Base-by-base conservation (phyloP, 2,329 filamentous ascomycete species). In the Arthroderma sp. region DNA sequence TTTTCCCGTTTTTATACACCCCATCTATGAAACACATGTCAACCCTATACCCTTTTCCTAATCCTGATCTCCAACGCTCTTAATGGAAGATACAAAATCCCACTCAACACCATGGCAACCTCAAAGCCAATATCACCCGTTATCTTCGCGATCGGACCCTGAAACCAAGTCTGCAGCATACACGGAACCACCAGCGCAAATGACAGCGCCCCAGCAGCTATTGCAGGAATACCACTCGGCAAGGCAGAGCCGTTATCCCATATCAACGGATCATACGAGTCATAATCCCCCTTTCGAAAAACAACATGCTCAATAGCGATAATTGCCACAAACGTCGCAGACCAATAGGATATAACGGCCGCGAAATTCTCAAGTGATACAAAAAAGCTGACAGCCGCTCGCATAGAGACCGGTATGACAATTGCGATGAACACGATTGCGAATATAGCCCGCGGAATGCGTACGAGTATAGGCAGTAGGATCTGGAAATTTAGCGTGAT, bases 101-200 rank as follows among this genome's bases (percentile, higher is more conserved):
- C 57, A 56, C 61, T 59, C 37, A 60, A 13, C 13, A 23, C 61
- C 53, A 62, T 51, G 7, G 61, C 61, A 47, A 81, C 74, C 71
- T 83, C 80, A 52, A 75, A 80, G 17, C 81, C 80, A 66, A 79
- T 76, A 19, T 77, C 77, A 0, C 81, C 81, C 17, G 84, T 77
- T 55, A 77, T 67, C 51, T 71, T 73, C 2, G 82, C 81, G 58
- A 86, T 69, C 0, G 83, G 84, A 0, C 84, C 84, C 59, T 81
- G 78, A 67, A 84, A 87, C 79, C 83, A 87, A 2, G 80, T 79
- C 71, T 88, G 83, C 21, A 81, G 80, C 84, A 87, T 87, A 59
- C 78, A 83, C 49, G 61, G 61, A 15, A 62, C 44, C 79, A 7
- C 83, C 83, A 2, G 76, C 76, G 83, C 83, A 86, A 2, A 84